Evolutionary conservation across 1,284 basidiomycete genomes (phyloP).

Genomic region (Boletus sp.): DNA sequence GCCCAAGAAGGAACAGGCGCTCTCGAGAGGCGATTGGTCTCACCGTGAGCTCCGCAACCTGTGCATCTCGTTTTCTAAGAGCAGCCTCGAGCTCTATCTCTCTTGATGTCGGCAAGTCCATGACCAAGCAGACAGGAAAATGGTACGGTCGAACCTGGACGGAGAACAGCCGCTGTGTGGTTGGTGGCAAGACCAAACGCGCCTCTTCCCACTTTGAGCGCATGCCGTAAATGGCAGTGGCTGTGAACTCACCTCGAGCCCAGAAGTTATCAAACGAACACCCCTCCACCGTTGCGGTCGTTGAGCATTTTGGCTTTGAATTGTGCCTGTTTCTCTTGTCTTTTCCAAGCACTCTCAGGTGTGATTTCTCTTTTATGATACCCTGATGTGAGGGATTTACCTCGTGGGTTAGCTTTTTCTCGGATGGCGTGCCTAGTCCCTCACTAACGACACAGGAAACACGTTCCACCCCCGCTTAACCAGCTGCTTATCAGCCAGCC

Average conservation of each 20-base stretch:
- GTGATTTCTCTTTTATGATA: background rate
- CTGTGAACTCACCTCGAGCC: conserved; percentile 26
- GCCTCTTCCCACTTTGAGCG: conserved; percentile 24
- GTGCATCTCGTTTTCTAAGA: conserved; percentile 65
- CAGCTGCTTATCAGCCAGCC: background rate
- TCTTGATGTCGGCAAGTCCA: conserved; percentile 67
- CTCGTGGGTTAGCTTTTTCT: too few species aligned
- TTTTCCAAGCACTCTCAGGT: background rate
- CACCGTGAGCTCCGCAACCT: conserved; percentile 66
- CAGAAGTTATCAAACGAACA: too few species aligned
- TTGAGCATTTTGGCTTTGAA: too few species aligned
- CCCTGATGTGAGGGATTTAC: background rate
- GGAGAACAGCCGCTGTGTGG: conserved; percentile 25
- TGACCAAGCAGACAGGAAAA: conserved; percentile 30
- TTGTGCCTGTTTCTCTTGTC: too few species aligned
- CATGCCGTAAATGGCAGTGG: conserved; percentile 33
- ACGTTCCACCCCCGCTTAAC: background rate
- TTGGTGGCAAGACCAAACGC: conserved; percentile 31
- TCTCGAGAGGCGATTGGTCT: conserved; percentile 25
- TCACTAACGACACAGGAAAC: background rate
- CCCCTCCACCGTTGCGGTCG: too few species aligned
- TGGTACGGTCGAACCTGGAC: conserved; percentile 14
- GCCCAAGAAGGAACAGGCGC: conserved; percentile 16
- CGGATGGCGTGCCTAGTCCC: too few species aligned
- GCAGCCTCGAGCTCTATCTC: conserved; percentile 75